Evolutionary conservation across 2,329 filamentous ascomycete genomes (phyloP).

Genomic region (Orbilia javanica): DNA sequence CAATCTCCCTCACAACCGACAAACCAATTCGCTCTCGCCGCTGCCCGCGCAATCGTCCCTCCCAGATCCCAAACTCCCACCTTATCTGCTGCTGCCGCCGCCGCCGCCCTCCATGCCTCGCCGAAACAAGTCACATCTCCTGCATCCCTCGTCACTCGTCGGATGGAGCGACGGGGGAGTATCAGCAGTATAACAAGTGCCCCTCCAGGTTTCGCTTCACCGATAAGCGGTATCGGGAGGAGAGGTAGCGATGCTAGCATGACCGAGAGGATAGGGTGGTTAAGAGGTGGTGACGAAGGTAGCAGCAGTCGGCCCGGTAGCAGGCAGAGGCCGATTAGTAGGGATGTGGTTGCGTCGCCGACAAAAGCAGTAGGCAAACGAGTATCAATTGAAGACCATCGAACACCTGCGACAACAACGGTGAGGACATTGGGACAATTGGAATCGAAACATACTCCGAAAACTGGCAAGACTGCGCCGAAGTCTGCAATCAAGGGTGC

Average conservation of each 20-base stretch:
- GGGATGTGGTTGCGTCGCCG: slow-evolving; percentile 27
- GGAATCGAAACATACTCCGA: slow-evolving; percentile 39
- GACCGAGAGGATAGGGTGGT: slow-evolving; percentile 56
- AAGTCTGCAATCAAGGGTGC: slow-evolving; percentile 18
- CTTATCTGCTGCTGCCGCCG: slow-evolving; percentile 51
- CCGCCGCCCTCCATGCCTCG: slow-evolving; percentile 55
- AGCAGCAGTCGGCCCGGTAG: slow-evolving; percentile 33
- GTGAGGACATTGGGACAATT: slow-evolving; percentile 12
- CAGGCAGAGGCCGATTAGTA: slow-evolving; percentile 37
- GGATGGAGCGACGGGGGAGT: slow-evolving; percentile 54
- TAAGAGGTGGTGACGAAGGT: slow-evolving; percentile 29
- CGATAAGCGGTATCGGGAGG: slow-evolving; percentile 20
- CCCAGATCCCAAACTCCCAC: slow-evolving; percentile 49
- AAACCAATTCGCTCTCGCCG: slow-evolving; percentile 58
- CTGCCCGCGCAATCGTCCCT: slow-evolving; percentile 47
- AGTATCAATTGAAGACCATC: slow-evolving; percentile 19
- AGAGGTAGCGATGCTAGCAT: slow-evolving; percentile 50
- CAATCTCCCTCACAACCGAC: slow-evolving; percentile 38
- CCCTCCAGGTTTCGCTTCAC: slow-evolving; percentile 15
- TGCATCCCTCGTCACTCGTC: slow-evolving; percentile 48
- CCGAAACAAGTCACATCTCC: slow-evolving; percentile 57
- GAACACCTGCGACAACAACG: slow-evolving; percentile 6
- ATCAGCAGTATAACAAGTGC: slow-evolving; percentile 45
- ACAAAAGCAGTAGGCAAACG: slow-evolving; percentile 16
- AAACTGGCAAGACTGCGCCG: slow-evolving; percentile 15